Evolutionary conservation across 768 basidiomycete genomes (phyloP), one percentile per base, ranked within the genome.

Genomic region (Podaxis carcinomalis): DNA sequence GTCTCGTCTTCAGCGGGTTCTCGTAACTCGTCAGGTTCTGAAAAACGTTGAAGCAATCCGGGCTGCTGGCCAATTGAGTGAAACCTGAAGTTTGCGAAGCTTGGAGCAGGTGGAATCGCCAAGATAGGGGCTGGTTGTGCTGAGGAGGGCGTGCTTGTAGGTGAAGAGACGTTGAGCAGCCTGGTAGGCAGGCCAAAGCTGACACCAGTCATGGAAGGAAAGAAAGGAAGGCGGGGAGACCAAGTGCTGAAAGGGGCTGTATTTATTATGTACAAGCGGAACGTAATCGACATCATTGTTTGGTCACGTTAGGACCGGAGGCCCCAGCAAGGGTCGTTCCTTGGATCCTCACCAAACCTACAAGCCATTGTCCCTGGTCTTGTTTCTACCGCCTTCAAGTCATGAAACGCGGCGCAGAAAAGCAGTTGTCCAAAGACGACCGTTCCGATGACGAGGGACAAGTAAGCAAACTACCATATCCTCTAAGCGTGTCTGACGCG

Each of bases 361-460:
- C 23, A 25, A 13, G 25, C 21, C 10, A 25, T 23, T 49, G 47
- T 49, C 21, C 16, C 19, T 10, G 9, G 6, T n/a, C 5, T 10
- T n/a, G 11, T 47, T 39, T 44, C 13, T 28, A 11, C 13, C 32
- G 32, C 25, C 11, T 25, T 28, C 19, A 13, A 16, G 27, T 47
- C 40, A 74, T 91, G 88, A 92, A 92, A 74, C 83, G 90, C 70
- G 81, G 79, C 58, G 90, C 90, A 69, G 90, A 92, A 55, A 82
- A 74, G 62, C 88, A 93, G 66, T 68, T 93, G 36, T 77, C 80
- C 10, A 90, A 84, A 66, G 87, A 86, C 61, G 77, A 74, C 27
- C 68, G 53, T 19, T 78, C 76, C 25, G 76, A 74, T 21, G 78
- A 74, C 10, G 71, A 68, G 36, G 75, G 71, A 16, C 77, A 78